A percentile compares a stretch with the other conserved stretches of the same genome.
Evolutionary conservation across 2,329 filamentous ascomycete genomes (phyloP).

Genomic region (Alternaria ventricosa): DNA sequence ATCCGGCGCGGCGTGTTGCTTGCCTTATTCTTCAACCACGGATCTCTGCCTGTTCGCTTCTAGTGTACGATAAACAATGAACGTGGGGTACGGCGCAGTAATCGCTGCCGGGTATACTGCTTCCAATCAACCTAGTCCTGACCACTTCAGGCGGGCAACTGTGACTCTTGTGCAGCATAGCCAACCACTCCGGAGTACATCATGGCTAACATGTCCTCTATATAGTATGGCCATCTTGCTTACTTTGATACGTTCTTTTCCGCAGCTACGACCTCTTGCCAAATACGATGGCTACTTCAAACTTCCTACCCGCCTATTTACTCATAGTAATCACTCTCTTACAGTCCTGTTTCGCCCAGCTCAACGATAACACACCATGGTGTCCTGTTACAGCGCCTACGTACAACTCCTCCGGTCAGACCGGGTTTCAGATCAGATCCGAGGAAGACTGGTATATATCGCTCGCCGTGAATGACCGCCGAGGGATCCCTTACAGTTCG

Average conservation of each 20-base stretch:
- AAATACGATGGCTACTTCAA: not conserved
- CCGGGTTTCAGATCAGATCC: not conserved
- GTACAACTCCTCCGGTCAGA: not conserved
- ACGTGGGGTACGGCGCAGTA: not conserved
- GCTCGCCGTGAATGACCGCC: not conserved
- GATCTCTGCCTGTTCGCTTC: not conserved
- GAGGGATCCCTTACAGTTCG: not conserved
- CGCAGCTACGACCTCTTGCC: not conserved
- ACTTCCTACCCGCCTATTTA: not conserved
- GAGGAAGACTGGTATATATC: not conserved
- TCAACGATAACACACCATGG: not conserved
- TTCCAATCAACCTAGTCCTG: not conserved
- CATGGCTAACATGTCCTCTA: not conserved
- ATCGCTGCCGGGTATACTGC: not conserved
- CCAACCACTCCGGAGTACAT: not conserved
- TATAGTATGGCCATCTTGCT: not conserved
- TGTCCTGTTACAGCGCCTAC: not conserved
- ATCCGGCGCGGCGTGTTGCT: not conserved
- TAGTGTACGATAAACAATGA: not conserved
- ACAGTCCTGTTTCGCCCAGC: not conserved
- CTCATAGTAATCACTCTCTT: not conserved
- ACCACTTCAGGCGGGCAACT: not conserved
- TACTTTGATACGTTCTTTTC: not conserved
- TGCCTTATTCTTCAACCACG: not conserved
- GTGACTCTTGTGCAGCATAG: not conserved